Evolutionary conservation across 768 basidiomycete species (phyloP).

Genomic region (Kwoniella botswanensis): DNA sequence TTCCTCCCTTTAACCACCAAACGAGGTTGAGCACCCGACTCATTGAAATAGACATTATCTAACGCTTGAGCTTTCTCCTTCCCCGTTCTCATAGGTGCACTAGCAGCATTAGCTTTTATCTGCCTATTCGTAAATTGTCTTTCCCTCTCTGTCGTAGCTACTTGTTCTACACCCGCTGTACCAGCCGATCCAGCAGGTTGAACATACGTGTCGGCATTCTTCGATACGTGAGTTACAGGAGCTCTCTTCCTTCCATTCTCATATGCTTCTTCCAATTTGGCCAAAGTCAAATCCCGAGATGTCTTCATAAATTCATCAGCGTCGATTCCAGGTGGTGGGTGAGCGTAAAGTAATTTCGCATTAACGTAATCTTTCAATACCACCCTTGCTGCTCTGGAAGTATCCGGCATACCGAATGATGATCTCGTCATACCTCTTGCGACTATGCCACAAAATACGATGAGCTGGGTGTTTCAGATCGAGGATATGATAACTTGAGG

Average conservation of each 20-base stretch:
- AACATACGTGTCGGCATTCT: slow-evolving; percentile 83
- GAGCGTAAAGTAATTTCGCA: slow-evolving; percentile 86
- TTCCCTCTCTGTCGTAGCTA: slow-evolving; percentile 46
- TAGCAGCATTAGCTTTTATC: slow-evolving; percentile 49
- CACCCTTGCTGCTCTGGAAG: slow-evolving; percentile 88
- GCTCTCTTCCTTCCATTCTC: slow-evolving; percentile 78
- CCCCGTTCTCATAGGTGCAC: slow-evolving; percentile 52
- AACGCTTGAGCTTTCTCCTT: slow-evolving; percentile 65
- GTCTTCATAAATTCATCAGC: slow-evolving; percentile 75
- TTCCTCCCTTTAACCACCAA: slow-evolving; percentile 68
- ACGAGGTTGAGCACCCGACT: slow-evolving; percentile 64
- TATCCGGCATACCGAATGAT: slow-evolving; percentile 96
- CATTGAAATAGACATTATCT: slow-evolving; percentile 82
- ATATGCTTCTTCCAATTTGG: slow-evolving; percentile 62
- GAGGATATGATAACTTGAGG: no score
- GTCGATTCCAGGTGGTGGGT: slow-evolving; percentile 72
- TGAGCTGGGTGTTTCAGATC: no score
- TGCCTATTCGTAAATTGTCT: slow-evolving; percentile 60
- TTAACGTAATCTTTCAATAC: slow-evolving; percentile 97
- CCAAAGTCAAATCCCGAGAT: slow-evolving; percentile 67
- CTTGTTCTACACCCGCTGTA: slow-evolving; percentile 39
- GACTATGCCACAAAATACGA: slow-evolving; percentile 63
- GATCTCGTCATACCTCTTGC: slow-evolving; percentile 89
- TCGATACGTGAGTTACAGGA: slow-evolving; percentile 81
- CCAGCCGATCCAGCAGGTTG: slow-evolving; percentile 50